A percentile compares a stretch with the other conserved stretches of the same genome.
phyloP scores from a whole-genome alignment of 257 asterid genomes.

The Paraleonurus japonicus region DNA sequence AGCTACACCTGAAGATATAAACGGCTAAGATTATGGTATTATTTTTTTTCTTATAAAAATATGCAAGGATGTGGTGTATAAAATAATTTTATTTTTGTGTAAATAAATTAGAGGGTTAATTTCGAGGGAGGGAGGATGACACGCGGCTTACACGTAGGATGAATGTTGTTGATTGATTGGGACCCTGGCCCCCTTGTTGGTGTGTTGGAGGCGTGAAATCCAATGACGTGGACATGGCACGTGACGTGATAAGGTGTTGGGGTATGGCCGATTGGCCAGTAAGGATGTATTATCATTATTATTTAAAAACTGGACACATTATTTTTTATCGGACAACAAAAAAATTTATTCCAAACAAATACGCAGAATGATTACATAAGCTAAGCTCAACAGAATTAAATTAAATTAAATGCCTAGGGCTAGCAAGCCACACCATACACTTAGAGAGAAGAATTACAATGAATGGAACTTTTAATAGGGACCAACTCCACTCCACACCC shows the following conservation, averaged over 20 bases:
- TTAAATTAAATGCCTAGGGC: too few relatives aligned
- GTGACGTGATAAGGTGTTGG: slow-evolving; percentile 37
- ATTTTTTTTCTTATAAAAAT: neutral
- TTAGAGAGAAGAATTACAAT: too few relatives aligned
- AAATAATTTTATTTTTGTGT: neutral
- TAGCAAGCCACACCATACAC: too few relatives aligned
- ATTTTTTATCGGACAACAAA: too few relatives aligned
- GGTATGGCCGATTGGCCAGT: too few relatives aligned
- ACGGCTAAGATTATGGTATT: slow-evolving; percentile 41
- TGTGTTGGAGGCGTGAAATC: neutral
- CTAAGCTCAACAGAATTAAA: too few relatives aligned
- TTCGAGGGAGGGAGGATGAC: slow-evolving; percentile 29
- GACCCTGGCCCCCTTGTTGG: slow-evolving; percentile 1
- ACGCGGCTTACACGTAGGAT: slow-evolving; percentile 41
- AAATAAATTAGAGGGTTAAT: slow-evolving; percentile 11
- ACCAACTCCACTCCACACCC: too few relatives aligned
- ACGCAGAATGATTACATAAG: too few relatives aligned
- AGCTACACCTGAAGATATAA: slow-evolving; percentile 7
- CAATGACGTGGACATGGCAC: slow-evolving; percentile 26
- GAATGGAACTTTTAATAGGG: too few relatives aligned
- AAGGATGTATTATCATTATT: too few relatives aligned
- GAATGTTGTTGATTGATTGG: slow-evolving; percentile 27
- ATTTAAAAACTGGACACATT: too few relatives aligned
- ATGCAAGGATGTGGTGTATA: neutral
- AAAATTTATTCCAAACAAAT: too few relatives aligned